Percentiles rank a stretch among this genome's conserved stretches.
Conservation (phyloP, 257 asterid genomes). For the Scutellaria galericulata region DNA sequence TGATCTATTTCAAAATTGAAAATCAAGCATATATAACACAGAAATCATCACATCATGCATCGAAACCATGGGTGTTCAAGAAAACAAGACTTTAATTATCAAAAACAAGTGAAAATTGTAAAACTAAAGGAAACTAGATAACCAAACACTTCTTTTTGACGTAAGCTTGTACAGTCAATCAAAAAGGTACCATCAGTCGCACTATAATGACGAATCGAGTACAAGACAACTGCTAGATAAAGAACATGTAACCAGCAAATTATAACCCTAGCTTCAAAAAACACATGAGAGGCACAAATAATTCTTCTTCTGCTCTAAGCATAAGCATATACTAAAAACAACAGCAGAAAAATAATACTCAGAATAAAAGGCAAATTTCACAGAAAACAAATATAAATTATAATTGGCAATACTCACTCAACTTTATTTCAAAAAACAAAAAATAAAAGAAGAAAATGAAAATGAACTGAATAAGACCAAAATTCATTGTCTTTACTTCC, state of each 20-base stretch:
- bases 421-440: neutral
- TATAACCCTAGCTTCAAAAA: slow-evolving; percentile 32
- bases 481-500: slow-evolving; percentile 1
- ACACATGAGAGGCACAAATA: slow-evolving; percentile 4
- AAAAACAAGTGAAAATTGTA: neutral
- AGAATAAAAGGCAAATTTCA: slow-evolving; percentile 21
- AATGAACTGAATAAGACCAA: slow-evolving; percentile 23
- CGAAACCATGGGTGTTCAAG: slow-evolving; percentile 20
- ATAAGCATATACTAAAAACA: slow-evolving; percentile 13
- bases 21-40: slow-evolving; percentile 1
- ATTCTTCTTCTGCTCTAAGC: slow-evolving; percentile 9
- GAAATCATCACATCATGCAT: slow-evolving; percentile 13
- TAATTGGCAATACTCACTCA: slow-evolving; percentile 27
- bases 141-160: neutral
- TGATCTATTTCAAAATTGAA: slow-evolving; percentile 9
- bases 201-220: slow-evolving; percentile 26
- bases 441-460: neutral
- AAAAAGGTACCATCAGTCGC: slow-evolving; percentile 16
- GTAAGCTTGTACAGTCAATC: slow-evolving; percentile 5
- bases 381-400: slow-evolving; percentile 15
- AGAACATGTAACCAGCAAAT: slow-evolving; percentile 16
- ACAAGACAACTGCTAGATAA: slow-evolving; percentile 10
- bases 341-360: slow-evolving; percentile 16
- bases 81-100: neutral
- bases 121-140: neutral